A percentile compares a stretch with the other conserved stretches of the same genome.
Conservation (phyloP, 306 rosid genomes). For the Sesbania bispinosa region DNA sequence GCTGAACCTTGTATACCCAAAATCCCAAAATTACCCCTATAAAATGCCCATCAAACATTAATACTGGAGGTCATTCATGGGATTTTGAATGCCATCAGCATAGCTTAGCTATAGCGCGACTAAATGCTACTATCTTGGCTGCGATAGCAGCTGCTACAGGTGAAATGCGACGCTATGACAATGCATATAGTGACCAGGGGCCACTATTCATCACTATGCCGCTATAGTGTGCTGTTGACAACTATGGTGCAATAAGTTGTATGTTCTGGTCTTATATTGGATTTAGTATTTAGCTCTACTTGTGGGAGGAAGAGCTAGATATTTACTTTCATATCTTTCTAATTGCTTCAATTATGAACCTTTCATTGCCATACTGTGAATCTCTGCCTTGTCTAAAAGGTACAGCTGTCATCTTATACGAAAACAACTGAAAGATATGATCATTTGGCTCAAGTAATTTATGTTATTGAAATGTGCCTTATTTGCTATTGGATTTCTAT, state of each 20-base stretch:
- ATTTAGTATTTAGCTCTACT: not conserved
- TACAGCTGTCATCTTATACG: slow-evolving; percentile 1
- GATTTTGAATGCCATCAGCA: too few species aligned
- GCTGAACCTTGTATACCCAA: too few species aligned
- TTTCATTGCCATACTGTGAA: not conserved
- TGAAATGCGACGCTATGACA: too few species aligned
- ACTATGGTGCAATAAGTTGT: not conserved
- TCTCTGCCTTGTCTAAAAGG: not conserved
- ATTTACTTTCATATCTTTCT: not conserved
- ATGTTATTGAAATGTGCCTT: not conserved
- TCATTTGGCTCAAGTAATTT: not conserved
- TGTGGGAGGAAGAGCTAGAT: not conserved
- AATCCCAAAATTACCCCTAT: too few species aligned
- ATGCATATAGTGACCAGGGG: too few species aligned
- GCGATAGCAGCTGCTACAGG: too few species aligned
- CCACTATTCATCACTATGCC: too few species aligned
- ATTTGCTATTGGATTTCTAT: not conserved
- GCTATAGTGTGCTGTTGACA: too few species aligned
- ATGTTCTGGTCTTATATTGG: not conserved
- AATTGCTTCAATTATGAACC: not conserved
- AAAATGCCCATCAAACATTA: too few species aligned
- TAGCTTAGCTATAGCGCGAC: too few species aligned
- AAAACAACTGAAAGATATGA: not conserved
- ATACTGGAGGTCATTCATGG: too few species aligned
- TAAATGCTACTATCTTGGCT: too few species aligned